A percentile compares a stretch with the other conserved stretches of the same genome.
phyloP scores from a whole-genome alignment of 805 yeast species.

The Teunomyces pallodes region DNA sequence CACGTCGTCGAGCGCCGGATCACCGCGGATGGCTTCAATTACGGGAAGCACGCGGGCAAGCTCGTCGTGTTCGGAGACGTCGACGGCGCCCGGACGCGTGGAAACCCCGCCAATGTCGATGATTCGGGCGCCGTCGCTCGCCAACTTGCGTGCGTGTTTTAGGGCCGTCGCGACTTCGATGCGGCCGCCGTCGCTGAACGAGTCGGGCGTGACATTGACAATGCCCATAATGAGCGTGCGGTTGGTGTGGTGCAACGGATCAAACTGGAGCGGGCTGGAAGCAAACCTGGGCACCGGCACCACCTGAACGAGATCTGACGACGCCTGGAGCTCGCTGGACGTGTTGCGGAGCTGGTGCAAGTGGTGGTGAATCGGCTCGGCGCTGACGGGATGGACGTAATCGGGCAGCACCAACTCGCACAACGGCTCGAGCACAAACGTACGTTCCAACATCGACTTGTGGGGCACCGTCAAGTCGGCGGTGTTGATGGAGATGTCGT shows the following conservation, averaged over 20 bases:
- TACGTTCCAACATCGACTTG: constrained; percentile 79
- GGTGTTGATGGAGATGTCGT: constrained; percentile 52
- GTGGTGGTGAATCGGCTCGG: constrained; percentile 74
- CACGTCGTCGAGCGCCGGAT: constrained; percentile 36
- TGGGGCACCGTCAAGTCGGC: constrained; percentile 77
- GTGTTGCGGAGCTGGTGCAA: constrained; percentile 46
- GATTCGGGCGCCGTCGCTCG: constrained; percentile 63
- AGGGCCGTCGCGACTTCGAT: constrained; percentile 38
- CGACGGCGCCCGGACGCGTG: constrained; percentile 80
- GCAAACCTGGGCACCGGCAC: constrained; percentile 43
- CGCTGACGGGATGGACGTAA: constrained; percentile 76
- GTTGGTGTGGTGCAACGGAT: constrained; percentile 40
- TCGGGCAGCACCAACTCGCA: constrained; percentile 74
- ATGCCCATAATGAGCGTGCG: constrained; percentile 83
- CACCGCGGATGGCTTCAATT: constrained; percentile 55
- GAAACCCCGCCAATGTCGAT: constrained; percentile 95
- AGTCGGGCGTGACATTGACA: constrained; percentile 88
- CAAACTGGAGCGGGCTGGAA: constrained; percentile 34
- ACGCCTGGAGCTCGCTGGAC: constrained; percentile 48
- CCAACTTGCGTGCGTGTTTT: constrained; percentile 46
- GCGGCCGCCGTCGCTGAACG: constrained; percentile 87
- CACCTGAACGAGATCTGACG: constrained; percentile 47
- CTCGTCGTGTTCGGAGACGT: constrained; percentile 65
- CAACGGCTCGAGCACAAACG: constrained; percentile 86
- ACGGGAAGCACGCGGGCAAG: constrained; percentile 67